Conservation (phyloP, 495 filamentous ascomycete genomes). For the Neurospora sp. region DNA sequence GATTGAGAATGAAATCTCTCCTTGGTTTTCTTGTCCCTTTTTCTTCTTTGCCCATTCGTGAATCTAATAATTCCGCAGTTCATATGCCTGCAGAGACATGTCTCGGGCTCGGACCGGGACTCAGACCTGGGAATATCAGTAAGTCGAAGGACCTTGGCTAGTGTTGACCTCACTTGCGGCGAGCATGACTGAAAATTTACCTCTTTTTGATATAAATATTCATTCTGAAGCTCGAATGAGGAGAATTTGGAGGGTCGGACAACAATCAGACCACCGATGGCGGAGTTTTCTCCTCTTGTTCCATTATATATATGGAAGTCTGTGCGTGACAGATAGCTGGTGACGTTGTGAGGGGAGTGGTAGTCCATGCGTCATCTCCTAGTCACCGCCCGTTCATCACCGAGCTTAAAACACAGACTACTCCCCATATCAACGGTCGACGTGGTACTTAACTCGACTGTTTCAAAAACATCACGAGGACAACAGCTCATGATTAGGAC, state of each 20-base stretch:
- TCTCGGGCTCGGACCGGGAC: not conserved
- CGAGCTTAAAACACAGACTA: not conserved
- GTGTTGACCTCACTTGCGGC: not conserved
- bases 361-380: not conserved
- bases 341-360: not conserved
- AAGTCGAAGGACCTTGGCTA: not conserved
- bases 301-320: not conserved
- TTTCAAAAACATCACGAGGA: not conserved
- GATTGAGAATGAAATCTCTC: not conserved
- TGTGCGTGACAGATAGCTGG: not conserved
- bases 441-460: not conserved
- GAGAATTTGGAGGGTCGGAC: not conserved
- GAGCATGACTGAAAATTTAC: not conserved
- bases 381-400: not conserved
- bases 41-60: not conserved
- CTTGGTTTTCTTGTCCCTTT: not conserved
- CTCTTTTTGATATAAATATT: too few relatives aligned
- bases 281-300: not conserved
- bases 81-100: not conserved
- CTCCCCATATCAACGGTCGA: not conserved
- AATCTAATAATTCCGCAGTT: not conserved
- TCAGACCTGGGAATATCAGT: not conserved
- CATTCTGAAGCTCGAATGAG: not conserved
- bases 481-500: not conserved
- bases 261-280: not conserved